Evolutionary conservation across 1,139 yeast species (phyloP).

Genomic region (Saccharomyces hybrid): DNA sequence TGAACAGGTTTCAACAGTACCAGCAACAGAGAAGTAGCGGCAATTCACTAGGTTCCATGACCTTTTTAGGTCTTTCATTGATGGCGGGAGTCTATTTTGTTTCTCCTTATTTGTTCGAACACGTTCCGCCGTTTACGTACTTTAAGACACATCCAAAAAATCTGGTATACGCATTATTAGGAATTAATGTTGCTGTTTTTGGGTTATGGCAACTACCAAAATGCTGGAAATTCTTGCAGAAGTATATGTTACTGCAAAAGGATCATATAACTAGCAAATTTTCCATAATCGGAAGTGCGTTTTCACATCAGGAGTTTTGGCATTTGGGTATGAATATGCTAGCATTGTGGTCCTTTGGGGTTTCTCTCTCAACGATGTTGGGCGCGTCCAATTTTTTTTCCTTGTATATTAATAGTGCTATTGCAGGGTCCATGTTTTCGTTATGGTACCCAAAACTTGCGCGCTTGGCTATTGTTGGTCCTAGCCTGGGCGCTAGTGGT

Average conservation of each 20-base stretch:
- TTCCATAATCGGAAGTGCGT: slow-evolving; percentile 74
- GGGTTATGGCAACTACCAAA: slow-evolving; percentile 66
- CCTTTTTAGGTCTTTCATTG: slow-evolving; percentile 33
- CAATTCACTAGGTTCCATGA: slow-evolving; percentile 24
- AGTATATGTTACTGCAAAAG: slow-evolving; percentile 60
- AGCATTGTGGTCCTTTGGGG: slow-evolving; percentile 82
- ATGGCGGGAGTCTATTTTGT: slow-evolving; percentile 38
- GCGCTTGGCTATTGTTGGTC: slow-evolving; percentile 43
- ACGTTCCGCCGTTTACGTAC: slow-evolving; percentile 50
- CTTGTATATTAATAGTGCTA: slow-evolving; percentile 72
- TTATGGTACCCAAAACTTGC: slow-evolving; percentile 58
- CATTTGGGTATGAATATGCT: slow-evolving; percentile 83
- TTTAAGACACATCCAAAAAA: slow-evolving; percentile 52
- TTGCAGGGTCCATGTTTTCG: slow-evolving; percentile 67
- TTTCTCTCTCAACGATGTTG: slow-evolving; percentile 54
- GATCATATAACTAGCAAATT: slow-evolving; percentile 50
- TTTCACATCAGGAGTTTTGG: slow-evolving; percentile 76
- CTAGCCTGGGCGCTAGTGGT: slow-evolving; percentile 88
- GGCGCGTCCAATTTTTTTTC: slow-evolving; percentile 66
- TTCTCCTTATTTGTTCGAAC: slow-evolving; percentile 52
- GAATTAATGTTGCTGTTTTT: slow-evolving; percentile 60
- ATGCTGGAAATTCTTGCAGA: slow-evolving; percentile 41
- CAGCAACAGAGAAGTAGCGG: slow-evolving; percentile 10
- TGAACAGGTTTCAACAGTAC: slow-evolving; percentile 30
- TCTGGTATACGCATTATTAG: slow-evolving; percentile 61